phyloP scores from a whole-genome alignment of 1,284 basidiomycete species.

The Xerocomus nothofagi region DNA sequence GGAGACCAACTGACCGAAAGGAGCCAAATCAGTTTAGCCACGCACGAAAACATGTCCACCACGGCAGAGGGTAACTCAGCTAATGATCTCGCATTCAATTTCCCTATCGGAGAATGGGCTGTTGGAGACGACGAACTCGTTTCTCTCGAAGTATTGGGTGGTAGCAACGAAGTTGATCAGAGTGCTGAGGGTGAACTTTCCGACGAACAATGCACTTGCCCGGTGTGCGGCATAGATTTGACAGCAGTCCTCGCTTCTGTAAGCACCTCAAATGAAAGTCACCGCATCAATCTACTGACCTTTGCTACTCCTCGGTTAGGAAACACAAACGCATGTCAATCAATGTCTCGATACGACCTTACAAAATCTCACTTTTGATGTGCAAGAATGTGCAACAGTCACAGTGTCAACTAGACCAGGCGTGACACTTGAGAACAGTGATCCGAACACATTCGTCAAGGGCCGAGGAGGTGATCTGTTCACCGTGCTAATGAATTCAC shows the following conservation, averaged over 20 bases:
- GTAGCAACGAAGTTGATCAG: conserved; percentile 24
- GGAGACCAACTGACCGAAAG: conserved; percentile 1
- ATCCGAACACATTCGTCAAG: conserved; percentile 9
- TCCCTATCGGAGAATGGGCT: conserved; percentile 50
- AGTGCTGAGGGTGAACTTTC: not conserved
- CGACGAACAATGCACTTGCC: conserved; percentile 31
- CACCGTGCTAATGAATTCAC: conserved; percentile 79
- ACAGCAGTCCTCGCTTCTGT: conserved; percentile 33
- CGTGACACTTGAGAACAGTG: conserved; percentile 1
- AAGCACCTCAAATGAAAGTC: conserved; percentile 12
- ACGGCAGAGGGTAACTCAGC: not conserved
- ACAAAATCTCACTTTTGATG: not conserved
- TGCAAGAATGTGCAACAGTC: not conserved
- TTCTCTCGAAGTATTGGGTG: conserved; percentile 28
- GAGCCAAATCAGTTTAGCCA: not conserved
- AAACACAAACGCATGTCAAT: conserved; percentile 50
- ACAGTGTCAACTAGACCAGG: not conserved
- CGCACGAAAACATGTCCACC: not conserved
- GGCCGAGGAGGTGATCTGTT: conserved; percentile 51
- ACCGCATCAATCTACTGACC: not conserved
- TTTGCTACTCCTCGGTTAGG: conserved; percentile 33
- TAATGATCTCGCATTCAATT: conserved; percentile 11
- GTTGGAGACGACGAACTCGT: conserved; percentile 61
- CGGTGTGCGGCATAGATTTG: conserved; percentile 40
- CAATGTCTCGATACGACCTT: conserved; percentile 43